phyloP scores from a whole-genome alignment of 345 rosid species.

The Sonneratia alba region DNA sequence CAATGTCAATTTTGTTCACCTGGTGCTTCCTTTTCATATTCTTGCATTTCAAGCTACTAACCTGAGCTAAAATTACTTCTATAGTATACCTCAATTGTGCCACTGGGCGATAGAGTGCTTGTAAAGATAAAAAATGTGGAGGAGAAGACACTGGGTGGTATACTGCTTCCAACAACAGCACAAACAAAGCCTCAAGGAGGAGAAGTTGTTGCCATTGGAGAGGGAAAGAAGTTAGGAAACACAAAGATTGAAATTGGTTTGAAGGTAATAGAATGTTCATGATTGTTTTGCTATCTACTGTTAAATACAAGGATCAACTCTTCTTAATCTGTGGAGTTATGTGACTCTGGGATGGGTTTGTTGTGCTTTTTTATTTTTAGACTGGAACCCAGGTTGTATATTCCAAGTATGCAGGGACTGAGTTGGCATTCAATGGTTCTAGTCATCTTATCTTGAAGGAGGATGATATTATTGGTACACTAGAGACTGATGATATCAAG shows the following conservation, averaged over 20 bases:
- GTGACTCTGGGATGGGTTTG: background rate
- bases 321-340: background rate
- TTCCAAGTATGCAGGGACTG: slow-evolving; percentile 94
- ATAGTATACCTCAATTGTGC: slow-evolving; percentile 77
- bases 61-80: background rate
- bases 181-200: slow-evolving; percentile 86
- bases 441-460: slow-evolving; percentile 83
- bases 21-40: background rate
- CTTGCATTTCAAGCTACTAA: background rate
- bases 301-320: background rate
- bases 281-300: background rate
- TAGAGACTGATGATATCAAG: slow-evolving; percentile 82
- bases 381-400: slow-evolving; percentile 68
- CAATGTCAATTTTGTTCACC: background rate
- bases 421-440: slow-evolving; percentile 66
- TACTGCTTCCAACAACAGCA: slow-evolving; percentile 73
- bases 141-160: slow-evolving; percentile 83
- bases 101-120: slow-evolving; percentile 78
- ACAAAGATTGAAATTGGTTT: slow-evolving; percentile 41
- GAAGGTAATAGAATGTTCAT: slow-evolving; percentile 26
- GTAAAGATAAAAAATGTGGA: slow-evolving; percentile 73
- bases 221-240: slow-evolving; percentile 68
- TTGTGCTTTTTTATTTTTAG: slow-evolving; percentile 28
- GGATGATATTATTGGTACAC: slow-evolving; percentile 82
- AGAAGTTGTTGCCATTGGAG: slow-evolving; percentile 86